Evolutionary conservation across 2,329 filamentous ascomycete species (phyloP).

Genomic region (Grosmannia clavigera): DNA sequence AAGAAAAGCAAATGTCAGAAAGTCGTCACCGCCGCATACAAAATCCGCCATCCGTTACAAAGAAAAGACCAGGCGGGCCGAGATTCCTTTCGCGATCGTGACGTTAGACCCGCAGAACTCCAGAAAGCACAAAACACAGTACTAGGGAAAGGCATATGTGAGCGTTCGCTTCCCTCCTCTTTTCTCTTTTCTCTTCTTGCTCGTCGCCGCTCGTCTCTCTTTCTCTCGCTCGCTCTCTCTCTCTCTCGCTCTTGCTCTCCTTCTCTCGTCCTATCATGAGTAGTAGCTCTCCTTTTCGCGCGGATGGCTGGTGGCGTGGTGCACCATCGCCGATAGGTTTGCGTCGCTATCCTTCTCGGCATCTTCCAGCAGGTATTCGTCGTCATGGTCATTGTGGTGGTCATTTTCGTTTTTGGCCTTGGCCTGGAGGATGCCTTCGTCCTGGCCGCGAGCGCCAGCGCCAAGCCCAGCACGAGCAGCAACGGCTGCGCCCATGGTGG

Average conservation of each 20-base stretch:
- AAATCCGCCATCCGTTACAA: neutral
- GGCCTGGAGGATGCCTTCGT: constrained; percentile 3
- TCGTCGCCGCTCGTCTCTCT: neutral
- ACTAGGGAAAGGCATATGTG: neutral
- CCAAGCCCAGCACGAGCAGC: neutral
- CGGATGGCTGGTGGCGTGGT: neutral
- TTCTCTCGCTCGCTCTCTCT: neutral
- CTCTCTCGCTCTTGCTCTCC: neutral
- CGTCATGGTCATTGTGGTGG: constrained; percentile 2
- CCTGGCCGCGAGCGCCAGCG: constrained; percentile 4
- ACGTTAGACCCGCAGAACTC: neutral
- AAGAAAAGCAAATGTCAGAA: neutral
- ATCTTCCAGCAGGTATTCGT: constrained; percentile 1
- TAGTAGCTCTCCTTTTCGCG: neutral
- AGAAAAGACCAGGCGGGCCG: neutral
- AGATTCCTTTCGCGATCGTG: neutral
- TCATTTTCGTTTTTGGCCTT: neutral
- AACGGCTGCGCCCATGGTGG: constrained; percentile 10
- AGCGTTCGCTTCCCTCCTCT: neutral
- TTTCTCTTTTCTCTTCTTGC: neutral
- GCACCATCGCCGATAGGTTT: neutral
- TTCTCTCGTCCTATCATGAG: neutral
- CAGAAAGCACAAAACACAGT: neutral
- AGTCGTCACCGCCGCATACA: neutral
- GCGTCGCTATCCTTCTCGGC: neutral